These are phyloP conservation scores for Conidiobolus incongruus DNA, from an alignment of 371 early-diverging fungal species.

Conservation along the genomic window DNA sequence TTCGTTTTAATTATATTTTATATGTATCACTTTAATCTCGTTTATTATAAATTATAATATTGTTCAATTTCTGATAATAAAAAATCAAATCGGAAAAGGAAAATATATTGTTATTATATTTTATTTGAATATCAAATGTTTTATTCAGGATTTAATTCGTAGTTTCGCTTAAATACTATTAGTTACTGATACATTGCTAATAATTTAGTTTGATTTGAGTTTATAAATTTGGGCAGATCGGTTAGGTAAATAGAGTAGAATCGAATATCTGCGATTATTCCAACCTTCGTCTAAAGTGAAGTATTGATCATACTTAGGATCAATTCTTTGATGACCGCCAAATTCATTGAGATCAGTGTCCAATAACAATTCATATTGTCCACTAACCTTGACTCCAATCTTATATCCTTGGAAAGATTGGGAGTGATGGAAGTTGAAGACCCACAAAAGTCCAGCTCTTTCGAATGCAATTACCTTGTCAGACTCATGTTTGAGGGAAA, in stretches of 20 bases:
- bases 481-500: conserved; percentile 72
- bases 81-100: too few relatives aligned
- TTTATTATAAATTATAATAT: too few relatives aligned
- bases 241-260: conserved; percentile 21
- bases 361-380: conserved; percentile 50
- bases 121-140: too few relatives aligned
- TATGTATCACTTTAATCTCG: too few relatives aligned
- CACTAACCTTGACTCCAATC: conserved; percentile 41
- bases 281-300: conserved; percentile 40
- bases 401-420: conserved; percentile 70
- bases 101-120: too few relatives aligned
- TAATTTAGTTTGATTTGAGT: neutral
- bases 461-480: conserved; percentile 88
- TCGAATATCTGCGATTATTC: conserved; percentile 41
- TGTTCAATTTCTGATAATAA: too few relatives aligned
- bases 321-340: conserved; percentile 66
- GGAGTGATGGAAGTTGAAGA: conserved; percentile 87
- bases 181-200: neutral
- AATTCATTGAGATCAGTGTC: conserved; percentile 50
- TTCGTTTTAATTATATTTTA: too few relatives aligned
- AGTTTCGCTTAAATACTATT: too few relatives aligned
- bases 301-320: conserved; percentile 19
- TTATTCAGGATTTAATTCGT: too few relatives aligned
- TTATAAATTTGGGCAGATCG: conserved; percentile 2
- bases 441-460: conserved; percentile 59